A percentile compares a stretch with the other conserved stretches of the same genome.
These are phyloP conservation scores for Mycena haematopus DNA, from an alignment of 768 basidiomycete species.

Conservation along the genomic window DNA sequence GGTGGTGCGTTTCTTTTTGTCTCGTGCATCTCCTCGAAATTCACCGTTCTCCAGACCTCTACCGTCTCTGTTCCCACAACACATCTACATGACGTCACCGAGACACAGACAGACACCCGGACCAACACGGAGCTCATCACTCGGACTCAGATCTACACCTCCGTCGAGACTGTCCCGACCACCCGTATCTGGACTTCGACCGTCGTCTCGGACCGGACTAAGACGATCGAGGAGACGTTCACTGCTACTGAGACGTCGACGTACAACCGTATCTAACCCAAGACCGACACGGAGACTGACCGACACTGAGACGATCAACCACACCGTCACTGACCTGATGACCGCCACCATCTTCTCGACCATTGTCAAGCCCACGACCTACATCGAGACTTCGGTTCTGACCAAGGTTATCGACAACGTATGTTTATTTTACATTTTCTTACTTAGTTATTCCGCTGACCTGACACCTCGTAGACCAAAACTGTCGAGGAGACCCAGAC, in stretches of 20 bases:
- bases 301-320: constrained; percentile 52
- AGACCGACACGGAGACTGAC: constrained; percentile 54
- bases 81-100: constrained; percentile 43
- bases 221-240: constrained; percentile 61
- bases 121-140: constrained; percentile 52
- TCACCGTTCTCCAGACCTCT: constrained; percentile 6
- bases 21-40: neutral
- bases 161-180: constrained; percentile 62
- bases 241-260: constrained; percentile 71
- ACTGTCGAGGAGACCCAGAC: constrained; percentile 59
- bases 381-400: constrained; percentile 55
- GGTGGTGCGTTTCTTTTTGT: constrained; percentile 31
- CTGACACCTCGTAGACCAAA: constrained; percentile 51
- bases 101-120: constrained; percentile 38
- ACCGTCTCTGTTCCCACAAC: constrained; percentile 47
- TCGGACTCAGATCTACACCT: constrained; percentile 55
- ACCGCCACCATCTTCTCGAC: constrained; percentile 61
- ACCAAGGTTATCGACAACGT: constrained; percentile 68
- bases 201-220: constrained; percentile 63
- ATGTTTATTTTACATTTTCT: constrained; percentile 30
- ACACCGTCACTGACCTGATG: constrained; percentile 63
- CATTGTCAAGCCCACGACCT: constrained; percentile 64
- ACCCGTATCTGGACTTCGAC: constrained; percentile 73
- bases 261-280: constrained; percentile 59
- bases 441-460: constrained; percentile 12